Base-by-base conservation (phyloP, 2,329 filamentous ascomycete species). In the Cadophora gregata region DNA sequence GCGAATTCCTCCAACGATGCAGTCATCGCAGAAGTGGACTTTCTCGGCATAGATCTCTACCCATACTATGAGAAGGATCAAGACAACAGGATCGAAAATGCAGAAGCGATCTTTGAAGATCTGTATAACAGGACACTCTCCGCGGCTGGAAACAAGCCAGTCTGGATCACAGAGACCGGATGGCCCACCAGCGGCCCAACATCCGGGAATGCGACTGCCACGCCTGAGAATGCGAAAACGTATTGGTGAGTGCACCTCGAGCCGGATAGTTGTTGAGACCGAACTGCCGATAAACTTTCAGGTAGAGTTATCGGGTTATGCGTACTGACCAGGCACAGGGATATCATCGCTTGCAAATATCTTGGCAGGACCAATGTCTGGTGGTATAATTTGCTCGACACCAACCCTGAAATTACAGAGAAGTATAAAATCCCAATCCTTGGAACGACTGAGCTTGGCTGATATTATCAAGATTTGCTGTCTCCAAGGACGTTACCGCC, bases 11-110 rank as follows among this genome's bases (percentile, higher is more conserved):
- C 88, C 75, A 96, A 94, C 84, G 79, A 80, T 59, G 86, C 83
- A 48, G 87, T 96, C 67, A 87, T 92, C 45, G 82, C 88, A 9
- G 86, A 85, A 38, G 80, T 85, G 69, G 93, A 96, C 82, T 96
- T 88, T 84, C 78, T 96, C 67, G 93, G 93, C 71, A 87, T 93
- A 77, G 92, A 96, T 76, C 90, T 88, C 16, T 96, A 94, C 77
- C 85, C 91, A 4, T 96, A 93, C 84, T 96, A 88, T 77, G 64
- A 76, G 79, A 65, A 38, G 4, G 59, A 56, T 29, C 42, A 61
- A 31, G 48, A 25, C 45, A 65, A 65, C 45, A 50, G 29, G 9
- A 55, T 65, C 48, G 21, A 33, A 6, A 53, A 51, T 21, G 63
- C 29, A 4, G 27, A 25, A 42, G 45, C 45, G 3, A 56, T 65